Percentiles rank a stretch among this genome's conserved stretches.
These are phyloP conservation scores for Suillus brevipes DNA, from an alignment of 768 basidiomycete genomes.

Conservation along the genomic window DNA sequence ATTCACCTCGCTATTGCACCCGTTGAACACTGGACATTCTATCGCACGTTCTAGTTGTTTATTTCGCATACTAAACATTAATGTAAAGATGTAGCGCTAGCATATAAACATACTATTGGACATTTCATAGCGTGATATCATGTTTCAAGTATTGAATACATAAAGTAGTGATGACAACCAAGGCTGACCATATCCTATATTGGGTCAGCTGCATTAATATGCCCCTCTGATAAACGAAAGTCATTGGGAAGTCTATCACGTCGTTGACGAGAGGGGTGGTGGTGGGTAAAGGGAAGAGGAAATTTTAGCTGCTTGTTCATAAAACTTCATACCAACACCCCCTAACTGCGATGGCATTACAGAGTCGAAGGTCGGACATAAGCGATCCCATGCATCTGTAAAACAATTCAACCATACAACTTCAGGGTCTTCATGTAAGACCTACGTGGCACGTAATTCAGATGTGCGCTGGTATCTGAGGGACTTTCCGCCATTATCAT, in stretches of 20 bases:
- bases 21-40: not conserved
- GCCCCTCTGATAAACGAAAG: not conserved
- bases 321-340: conserved; percentile 18
- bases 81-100: conserved; percentile 4
- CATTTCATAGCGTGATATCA: too few relatives aligned
- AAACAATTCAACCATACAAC: not conserved
- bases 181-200: too few relatives aligned
- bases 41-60: not conserved
- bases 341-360: conserved; percentile 19
- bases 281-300: conserved; percentile 16
- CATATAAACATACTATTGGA: not conserved
- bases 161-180: too few relatives aligned
- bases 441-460: not conserved
- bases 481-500: conserved; percentile 32
- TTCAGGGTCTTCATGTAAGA: not conserved
- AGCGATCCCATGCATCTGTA: conserved; percentile 24
- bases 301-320: conserved; percentile 22
- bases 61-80: not conserved
- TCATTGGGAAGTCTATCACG: too few relatives aligned
- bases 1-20: not conserved
- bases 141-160: too few relatives aligned
- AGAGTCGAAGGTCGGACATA: conserved; percentile 27
- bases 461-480: not conserved
- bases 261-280: not conserved
- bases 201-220: not conserved